Evolutionary conservation across 257 asterid species (phyloP).

Genomic region (Salvia miltiorrhiza): DNA sequence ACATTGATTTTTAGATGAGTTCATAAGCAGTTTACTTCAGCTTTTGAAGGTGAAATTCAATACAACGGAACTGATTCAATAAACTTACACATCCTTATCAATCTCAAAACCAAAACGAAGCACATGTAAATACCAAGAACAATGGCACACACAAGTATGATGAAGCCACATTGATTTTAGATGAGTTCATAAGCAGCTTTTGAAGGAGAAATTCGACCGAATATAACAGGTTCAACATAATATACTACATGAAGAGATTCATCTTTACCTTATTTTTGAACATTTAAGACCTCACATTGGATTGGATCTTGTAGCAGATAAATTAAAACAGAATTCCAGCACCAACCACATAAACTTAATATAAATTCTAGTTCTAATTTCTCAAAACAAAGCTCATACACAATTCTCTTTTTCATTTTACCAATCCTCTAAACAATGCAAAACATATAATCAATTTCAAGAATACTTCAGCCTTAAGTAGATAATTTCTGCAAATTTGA

Average conservation of each 20-base stretch:
- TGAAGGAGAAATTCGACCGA: background rate
- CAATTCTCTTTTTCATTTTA: background rate
- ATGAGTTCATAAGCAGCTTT: background rate
- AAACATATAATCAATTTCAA: background rate
- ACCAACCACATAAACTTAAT: background rate
- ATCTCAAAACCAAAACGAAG: background rate
- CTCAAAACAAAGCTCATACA: background rate
- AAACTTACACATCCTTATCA: background rate
- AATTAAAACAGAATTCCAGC: background rate
- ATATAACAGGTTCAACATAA: background rate
- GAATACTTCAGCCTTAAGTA: background rate
- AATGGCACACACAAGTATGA: background rate
- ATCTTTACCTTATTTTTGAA: background rate
- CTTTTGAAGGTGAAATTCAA: background rate
- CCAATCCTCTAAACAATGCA: background rate
- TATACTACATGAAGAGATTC: background rate
- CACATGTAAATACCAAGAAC: background rate
- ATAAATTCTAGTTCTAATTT: background rate
- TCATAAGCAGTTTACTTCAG: background rate
- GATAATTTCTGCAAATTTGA: background rate
- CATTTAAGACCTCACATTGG: background rate
- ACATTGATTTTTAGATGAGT: background rate
- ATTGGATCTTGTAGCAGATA: background rate
- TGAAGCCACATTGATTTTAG: background rate
- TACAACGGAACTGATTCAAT: background rate